Conservation (phyloP, 257 asterid species). For the Scutellaria barbata region DNA sequence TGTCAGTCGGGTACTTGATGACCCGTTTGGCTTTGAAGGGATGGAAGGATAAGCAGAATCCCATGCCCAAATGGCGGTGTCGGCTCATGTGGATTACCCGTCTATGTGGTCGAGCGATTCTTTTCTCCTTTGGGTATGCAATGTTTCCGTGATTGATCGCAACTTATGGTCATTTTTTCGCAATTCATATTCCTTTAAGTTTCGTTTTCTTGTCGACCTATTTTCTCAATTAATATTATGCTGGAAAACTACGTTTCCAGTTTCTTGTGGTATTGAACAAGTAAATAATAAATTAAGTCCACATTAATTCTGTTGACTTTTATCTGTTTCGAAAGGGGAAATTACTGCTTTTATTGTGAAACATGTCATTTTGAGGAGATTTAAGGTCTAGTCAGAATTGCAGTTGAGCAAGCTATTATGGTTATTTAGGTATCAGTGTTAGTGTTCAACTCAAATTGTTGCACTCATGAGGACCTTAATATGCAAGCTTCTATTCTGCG, state of each 20-base stretch:
- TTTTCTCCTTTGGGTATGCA: slow-evolving; percentile 87
- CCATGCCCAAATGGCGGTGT: slow-evolving; percentile 90
- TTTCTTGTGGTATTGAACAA: neutral
- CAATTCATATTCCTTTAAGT: neutral
- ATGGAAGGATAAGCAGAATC: slow-evolving; percentile 81
- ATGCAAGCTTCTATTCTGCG: too few relatives aligned
- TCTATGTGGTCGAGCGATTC: slow-evolving; percentile 68
- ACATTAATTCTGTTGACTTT: too few relatives aligned
- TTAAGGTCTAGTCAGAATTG: neutral
- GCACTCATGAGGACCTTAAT: slow-evolving; percentile 5
- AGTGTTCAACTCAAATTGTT: slow-evolving; percentile 10
- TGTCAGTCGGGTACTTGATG: slow-evolving; percentile 67
- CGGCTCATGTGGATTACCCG: slow-evolving; percentile 92
- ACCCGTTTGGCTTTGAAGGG: slow-evolving; percentile 69
- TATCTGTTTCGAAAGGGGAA: too few relatives aligned
- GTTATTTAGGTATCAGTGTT: neutral
- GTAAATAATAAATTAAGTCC: too few relatives aligned
- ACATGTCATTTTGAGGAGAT: neutral
- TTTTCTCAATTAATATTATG: neutral
- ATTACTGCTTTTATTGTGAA: too few relatives aligned
- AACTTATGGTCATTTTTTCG: neutral
- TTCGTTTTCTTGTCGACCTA: neutral
- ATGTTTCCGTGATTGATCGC: neutral
- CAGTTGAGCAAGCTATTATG: too few relatives aligned
- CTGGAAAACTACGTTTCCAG: neutral